Evolutionary conservation across 768 basidiomycete genomes (phyloP).

Genomic region (Lentinula boryana): DNA sequence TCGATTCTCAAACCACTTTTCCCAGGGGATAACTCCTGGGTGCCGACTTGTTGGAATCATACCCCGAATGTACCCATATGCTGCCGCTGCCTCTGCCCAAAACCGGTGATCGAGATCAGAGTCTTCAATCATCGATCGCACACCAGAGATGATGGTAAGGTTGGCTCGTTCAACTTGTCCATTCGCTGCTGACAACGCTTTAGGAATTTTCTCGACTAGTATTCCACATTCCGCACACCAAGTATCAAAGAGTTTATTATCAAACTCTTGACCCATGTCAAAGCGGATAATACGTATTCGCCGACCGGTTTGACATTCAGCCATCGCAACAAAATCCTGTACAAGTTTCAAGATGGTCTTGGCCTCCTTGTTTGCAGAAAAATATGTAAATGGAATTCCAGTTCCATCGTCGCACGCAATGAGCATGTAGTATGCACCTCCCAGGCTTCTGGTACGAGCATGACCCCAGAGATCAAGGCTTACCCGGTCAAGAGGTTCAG

Average conservation of each 20-base stretch:
- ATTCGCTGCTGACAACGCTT: background rate
- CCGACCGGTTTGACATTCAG: background rate
- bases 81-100: background rate
- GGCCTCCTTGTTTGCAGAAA: no score
- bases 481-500: background rate
- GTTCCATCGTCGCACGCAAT: no score
- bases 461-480: background rate
- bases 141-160: background rate
- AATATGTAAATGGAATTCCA: no score
- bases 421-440: no score
- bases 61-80: background rate
- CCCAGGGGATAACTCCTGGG: background rate
- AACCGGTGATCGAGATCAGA: background rate
- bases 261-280: background rate
- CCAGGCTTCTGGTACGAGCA: no score
- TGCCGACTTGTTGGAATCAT: background rate
- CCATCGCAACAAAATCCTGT: background rate
- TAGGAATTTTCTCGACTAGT: background rate
- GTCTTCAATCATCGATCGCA: background rate
- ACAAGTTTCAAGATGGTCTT: background rate
- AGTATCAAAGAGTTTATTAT: background rate
- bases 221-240: background rate
- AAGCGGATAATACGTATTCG: background rate
- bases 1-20: background rate
- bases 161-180: background rate